Evolutionary conservation across 2,329 filamentous ascomycete species (phyloP).

Genomic region (Periconia macrospinosa): DNA sequence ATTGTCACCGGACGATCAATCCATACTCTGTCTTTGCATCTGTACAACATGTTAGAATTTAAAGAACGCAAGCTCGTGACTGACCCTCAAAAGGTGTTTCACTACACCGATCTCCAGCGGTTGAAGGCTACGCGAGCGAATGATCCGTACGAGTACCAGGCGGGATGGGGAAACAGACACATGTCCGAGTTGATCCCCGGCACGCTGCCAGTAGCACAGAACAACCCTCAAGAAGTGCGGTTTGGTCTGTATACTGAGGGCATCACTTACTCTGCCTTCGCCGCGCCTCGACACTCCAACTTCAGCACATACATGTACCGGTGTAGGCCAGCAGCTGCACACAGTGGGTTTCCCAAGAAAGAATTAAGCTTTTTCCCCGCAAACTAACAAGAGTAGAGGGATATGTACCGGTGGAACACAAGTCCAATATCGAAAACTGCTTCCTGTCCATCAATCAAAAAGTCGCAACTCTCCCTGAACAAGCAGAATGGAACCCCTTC

Average conservation of each 20-base stretch:
- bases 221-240: slow-evolving; percentile 46
- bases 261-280: slow-evolving; percentile 50
- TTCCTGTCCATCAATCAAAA: slow-evolving; percentile 53
- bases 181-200: slow-evolving; percentile 48
- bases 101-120: slow-evolving; percentile 43
- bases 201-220: slow-evolving; percentile 46
- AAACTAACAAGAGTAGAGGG: slow-evolving; percentile 23
- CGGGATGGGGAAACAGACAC: slow-evolving; percentile 44
- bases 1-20: slow-evolving; percentile 4
- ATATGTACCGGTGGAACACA: slow-evolving; percentile 27
- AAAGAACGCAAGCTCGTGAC: slow-evolving; percentile 40
- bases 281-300: slow-evolving; percentile 46
- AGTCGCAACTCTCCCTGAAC: slow-evolving; percentile 53
- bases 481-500: slow-evolving; percentile 54
- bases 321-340: slow-evolving; percentile 47
- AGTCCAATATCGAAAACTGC: slow-evolving; percentile 43
- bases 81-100: slow-evolving; percentile 42
- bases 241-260: slow-evolving; percentile 52
- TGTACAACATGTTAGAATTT: slow-evolving; percentile 32
- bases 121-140: slow-evolving; percentile 42
- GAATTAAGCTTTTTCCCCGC: neutral
- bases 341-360: slow-evolving; percentile 26
- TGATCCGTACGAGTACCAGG: slow-evolving; percentile 43
- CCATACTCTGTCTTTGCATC: slow-evolving; percentile 2
- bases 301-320: slow-evolving; percentile 51